Percentiles rank a stretch among this genome's conserved stretches.
These are phyloP conservation scores for Epichloe gansuensis DNA, from an alignment of 2,329 filamentous ascomycete species.

Conservation along the genomic window DNA sequence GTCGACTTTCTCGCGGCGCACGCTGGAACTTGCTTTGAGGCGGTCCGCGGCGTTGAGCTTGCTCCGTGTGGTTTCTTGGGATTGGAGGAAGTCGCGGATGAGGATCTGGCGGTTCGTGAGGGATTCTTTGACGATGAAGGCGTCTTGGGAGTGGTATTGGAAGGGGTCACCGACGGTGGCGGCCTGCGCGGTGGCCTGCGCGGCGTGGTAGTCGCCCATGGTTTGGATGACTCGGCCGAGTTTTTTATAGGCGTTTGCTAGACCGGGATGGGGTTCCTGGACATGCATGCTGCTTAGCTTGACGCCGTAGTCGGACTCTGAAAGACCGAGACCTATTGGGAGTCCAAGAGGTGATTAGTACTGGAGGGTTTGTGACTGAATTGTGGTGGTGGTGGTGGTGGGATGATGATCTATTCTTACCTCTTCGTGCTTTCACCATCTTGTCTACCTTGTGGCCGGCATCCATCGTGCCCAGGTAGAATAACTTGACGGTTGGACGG, in stretches of 20 bases:
- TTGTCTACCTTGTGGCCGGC: constrained; percentile 94
- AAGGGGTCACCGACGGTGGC: constrained; percentile 89
- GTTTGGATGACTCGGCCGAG: constrained; percentile 88
- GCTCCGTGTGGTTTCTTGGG: constrained; percentile 72
- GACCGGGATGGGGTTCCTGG: constrained; percentile 80
- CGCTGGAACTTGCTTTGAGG: constrained; percentile 73
- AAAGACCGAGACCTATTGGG: constrained; percentile 64
- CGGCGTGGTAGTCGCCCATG: constrained; percentile 88
- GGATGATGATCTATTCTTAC: constrained; percentile 35
- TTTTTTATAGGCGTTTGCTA: constrained; percentile 86
- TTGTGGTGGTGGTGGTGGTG: background rate
- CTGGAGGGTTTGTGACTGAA: background rate
- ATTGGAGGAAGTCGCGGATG: constrained; percentile 82
- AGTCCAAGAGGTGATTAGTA: background rate
- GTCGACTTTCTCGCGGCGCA: constrained; percentile 90
- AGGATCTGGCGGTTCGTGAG: constrained; percentile 96
- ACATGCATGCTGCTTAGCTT: constrained; percentile 78
- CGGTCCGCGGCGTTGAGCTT: constrained; percentile 80
- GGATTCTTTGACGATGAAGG: constrained; percentile 96
- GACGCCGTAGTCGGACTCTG: constrained; percentile 86
- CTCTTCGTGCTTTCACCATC: constrained; percentile 81
- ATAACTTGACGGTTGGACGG: constrained; percentile 82
- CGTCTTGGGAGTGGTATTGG: constrained; percentile 88
- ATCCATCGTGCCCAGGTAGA: constrained; percentile 93
- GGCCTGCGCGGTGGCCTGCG: constrained; percentile 91